Percentiles rank a stretch among this genome's conserved stretches.
These are phyloP conservation scores for Floccularia luteovirens DNA, from an alignment of 768 basidiomycete genomes.

Conservation along the genomic window DNA sequence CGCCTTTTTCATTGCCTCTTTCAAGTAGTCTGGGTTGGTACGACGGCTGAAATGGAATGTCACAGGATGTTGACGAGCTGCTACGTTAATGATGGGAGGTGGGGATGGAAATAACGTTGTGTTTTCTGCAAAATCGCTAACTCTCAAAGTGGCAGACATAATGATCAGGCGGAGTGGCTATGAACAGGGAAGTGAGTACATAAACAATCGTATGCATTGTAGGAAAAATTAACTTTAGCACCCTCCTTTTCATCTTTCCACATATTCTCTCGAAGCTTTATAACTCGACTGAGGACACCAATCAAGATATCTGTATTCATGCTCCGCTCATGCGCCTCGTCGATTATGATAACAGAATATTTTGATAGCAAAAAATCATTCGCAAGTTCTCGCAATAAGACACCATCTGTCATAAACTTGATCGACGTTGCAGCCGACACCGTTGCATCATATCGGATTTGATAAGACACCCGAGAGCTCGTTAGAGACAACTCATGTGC, in stretches of 20 bases:
- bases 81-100: conserved; percentile 88
- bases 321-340: conserved; percentile 96
- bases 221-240: conserved; percentile 46
- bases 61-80: conserved; percentile 91
- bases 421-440: conserved; percentile 85
- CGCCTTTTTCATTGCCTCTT: conserved; percentile 85
- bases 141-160: conserved; percentile 97
- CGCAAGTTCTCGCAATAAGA: conserved; percentile 86
- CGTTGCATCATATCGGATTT: conserved; percentile 96
- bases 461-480: conserved; percentile 82
- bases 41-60: conserved; percentile 89
- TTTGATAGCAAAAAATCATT: conserved; percentile 89
- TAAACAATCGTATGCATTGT: too few relatives aligned
- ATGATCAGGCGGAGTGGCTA: conserved; percentile 89
- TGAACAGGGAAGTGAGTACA: conserved; percentile 6
- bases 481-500: conserved; percentile 87
- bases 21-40: conserved; percentile 82
- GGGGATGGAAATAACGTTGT: conserved; percentile 68
- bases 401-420: conserved; percentile 99
- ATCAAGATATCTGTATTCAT: conserved; percentile 98
- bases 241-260: conserved; percentile 76
- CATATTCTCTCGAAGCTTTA: conserved; percentile 81
- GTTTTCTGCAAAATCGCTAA: conserved; percentile 89
- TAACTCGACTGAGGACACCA: conserved; percentile 91
- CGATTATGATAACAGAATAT: conserved; percentile 93